phyloP scores from a whole-genome alignment of 768 basidiomycete species.

The Trametes gibbosa region DNA sequence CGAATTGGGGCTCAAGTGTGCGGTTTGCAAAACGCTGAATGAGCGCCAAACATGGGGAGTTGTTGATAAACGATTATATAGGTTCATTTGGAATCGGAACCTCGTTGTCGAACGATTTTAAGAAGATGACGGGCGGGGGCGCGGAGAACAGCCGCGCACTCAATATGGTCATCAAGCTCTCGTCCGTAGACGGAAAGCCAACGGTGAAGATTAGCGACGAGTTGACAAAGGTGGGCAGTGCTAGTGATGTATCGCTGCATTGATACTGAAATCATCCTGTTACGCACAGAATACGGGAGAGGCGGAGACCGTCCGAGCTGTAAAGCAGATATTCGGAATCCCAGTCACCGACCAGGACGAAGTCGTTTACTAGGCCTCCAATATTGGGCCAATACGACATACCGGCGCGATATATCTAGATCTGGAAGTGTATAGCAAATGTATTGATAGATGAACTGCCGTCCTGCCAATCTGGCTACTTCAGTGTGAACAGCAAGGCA shows the following conservation, averaged over 20 bases:
- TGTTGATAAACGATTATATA: conserved; percentile 27
- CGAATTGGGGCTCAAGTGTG: conserved; percentile 68
- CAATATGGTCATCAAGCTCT: conserved; percentile 95
- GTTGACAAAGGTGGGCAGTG: conserved; percentile 61
- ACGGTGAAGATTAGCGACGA: conserved; percentile 97
- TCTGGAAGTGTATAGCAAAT: not conserved
- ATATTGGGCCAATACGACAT: too few relatives aligned
- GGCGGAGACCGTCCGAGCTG: conserved; percentile 41
- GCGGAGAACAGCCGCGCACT: conserved; percentile 71
- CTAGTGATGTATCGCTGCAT: not conserved
- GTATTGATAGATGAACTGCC: not conserved
- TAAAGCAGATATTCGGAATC: conserved; percentile 48
- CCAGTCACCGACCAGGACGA: conserved; percentile 9
- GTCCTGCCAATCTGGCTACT: not conserved
- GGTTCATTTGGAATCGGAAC: conserved; percentile 95
- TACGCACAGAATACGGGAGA: conserved; percentile 48
- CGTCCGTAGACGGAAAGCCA: conserved; percentile 63
- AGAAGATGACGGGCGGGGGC: conserved; percentile 39
- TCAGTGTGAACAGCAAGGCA: not conserved
- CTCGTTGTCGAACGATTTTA: conserved; percentile 87
- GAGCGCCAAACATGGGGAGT: not conserved
- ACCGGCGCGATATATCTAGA: not conserved
- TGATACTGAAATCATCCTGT: not conserved
- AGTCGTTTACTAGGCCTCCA: too few relatives aligned
- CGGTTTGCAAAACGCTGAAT: conserved; percentile 15